Evolutionary conservation across 768 basidiomycete genomes (phyloP), one percentile per base, ranked within the genome.

Genomic region (Lentinula raphanica): DNA sequence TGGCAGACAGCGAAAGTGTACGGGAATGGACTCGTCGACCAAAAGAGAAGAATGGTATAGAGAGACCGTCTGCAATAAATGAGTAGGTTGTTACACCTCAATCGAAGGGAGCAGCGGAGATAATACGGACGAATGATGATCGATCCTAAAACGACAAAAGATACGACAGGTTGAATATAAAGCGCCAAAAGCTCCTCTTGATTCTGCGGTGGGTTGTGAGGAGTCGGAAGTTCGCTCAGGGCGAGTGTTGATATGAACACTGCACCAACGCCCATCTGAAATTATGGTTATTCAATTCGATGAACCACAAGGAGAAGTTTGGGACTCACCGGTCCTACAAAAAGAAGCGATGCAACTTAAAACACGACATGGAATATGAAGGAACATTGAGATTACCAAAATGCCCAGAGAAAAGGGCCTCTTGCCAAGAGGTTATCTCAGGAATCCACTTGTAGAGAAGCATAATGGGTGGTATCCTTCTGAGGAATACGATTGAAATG

Each of bases 341-440:
- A 44, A 23, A 19, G 15, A 44, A 21, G 12, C 17, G 1, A 58
- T 38, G 50, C 38, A 49, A 50, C 6, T 8, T 35, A 13, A 5
- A 45, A 35, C 17, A 58, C 50, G 27, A 46, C 17, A n/a, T n/a
- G n/a, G n/a, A n/a, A n/a, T n/a, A n/a, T n/a, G n/a, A n/a, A n/a
- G n/a, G n/a, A n/a, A 51, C 31, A 0, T 23, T 21, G 29, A 67
- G 71, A n/a, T 13, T 65, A 84, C 88, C 94, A 68, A 96, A 98
- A 75, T 97, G 94, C 2, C 96, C 96, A 4, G 82, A 84, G 68
- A 98, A 97, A 3, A 94, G 62, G 0, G 96, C 95, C 72, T 98
- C 93, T 45, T 82, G 78, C 86, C 93, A 90, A 21, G 82, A 85
- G 38, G 72, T 69, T 63, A 98, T 90, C 69, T 98, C 95, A 0